A percentile compares a stretch with the other conserved stretches of the same genome.
Conservation (phyloP, 371 early-diverging fungal species). For the Conidiobolus incongruus region DNA sequence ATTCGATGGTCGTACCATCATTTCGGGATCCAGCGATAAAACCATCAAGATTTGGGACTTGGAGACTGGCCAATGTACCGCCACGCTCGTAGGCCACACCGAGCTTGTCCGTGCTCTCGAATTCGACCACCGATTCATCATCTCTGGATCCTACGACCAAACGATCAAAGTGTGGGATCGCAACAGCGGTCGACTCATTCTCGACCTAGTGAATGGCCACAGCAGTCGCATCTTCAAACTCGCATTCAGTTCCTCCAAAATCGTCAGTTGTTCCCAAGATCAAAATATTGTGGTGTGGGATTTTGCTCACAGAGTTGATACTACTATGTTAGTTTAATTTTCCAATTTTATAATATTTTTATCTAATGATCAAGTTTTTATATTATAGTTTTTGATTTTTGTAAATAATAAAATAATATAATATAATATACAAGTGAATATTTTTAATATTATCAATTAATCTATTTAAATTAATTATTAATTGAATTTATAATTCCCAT, state of each 20-base stretch:
- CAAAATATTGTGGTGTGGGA: slow-evolving; percentile 60
- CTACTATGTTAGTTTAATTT: slow-evolving; percentile 17
- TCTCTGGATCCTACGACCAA: slow-evolving; percentile 68
- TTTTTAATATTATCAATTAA: no score
- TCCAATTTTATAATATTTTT: no score
- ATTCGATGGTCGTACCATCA: slow-evolving; percentile 40
- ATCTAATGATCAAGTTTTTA: no score
- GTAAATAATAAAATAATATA: no score
- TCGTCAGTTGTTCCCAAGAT: slow-evolving; percentile 65
- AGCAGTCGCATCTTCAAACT: slow-evolving; percentile 64
- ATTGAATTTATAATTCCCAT: no score
- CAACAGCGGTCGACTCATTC: slow-evolving; percentile 21
- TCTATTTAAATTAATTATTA: no score
- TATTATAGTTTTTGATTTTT: no score
- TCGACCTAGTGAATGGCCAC: slow-evolving; percentile 28
- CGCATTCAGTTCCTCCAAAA: slow-evolving; percentile 53
- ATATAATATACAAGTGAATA: no score
- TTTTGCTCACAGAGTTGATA: slow-evolving; percentile 40
- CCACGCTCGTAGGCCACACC: slow-evolving; percentile 43
- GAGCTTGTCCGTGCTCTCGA: slow-evolving; percentile 57
- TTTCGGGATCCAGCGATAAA: slow-evolving; percentile 60
- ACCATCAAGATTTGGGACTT: slow-evolving; percentile 71
- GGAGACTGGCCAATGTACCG: slow-evolving; percentile 31
- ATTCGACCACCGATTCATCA: slow-evolving; percentile 26
- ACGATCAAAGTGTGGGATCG: slow-evolving; percentile 65